These are phyloP conservation scores for Neodidymelliopsis sp. DNA, from an alignment of 2,329 filamentous ascomycete genomes.

Conservation along the genomic window DNA sequence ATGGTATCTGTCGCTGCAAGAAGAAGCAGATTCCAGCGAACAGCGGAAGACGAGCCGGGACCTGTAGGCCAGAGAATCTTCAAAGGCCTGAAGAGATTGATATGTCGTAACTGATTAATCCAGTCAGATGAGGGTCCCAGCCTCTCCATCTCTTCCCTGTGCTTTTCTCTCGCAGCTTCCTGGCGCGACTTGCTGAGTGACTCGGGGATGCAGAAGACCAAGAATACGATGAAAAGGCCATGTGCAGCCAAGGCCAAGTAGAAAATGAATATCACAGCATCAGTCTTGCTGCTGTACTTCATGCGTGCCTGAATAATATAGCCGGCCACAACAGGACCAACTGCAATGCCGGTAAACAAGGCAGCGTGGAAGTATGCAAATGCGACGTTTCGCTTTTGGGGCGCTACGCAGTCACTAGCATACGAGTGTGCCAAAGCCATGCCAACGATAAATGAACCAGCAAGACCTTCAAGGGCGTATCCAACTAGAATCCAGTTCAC, in stretches of 20 bases:
- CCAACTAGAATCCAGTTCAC: conserved; percentile 83
- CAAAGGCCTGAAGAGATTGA: conserved; percentile 79
- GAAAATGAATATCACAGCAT: conserved; percentile 80
- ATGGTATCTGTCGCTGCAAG: conserved; percentile 82
- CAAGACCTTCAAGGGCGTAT: conserved; percentile 79
- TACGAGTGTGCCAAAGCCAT: conserved; percentile 85
- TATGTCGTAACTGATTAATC: conserved; percentile 53
- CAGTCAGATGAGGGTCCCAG: conserved; percentile 49
- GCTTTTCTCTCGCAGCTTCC: conserved; percentile 72
- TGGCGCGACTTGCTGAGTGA: conserved; percentile 80
- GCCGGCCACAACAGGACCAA: conserved; percentile 83
- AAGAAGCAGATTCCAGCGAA: conserved; percentile 83
- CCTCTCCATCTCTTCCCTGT: conserved; percentile 54
- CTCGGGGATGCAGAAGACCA: conserved; percentile 79
- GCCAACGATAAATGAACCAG: conserved; percentile 86
- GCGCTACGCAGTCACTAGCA: conserved; percentile 84
- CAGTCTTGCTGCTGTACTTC: conserved; percentile 61
- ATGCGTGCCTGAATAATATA: conserved; percentile 71
- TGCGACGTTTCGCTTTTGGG: conserved; percentile 78
- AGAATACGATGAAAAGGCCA: conserved; percentile 73
- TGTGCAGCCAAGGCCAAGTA: conserved; percentile 81
- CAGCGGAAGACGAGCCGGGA: conserved; percentile 62
- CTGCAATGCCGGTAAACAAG: conserved; percentile 85
- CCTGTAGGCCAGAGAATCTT: conserved; percentile 79
- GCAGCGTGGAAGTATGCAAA: conserved; percentile 92